Evolutionary conservation across 2,329 filamentous ascomycete genomes (phyloP), one percentile per base, ranked within the genome.

Genomic region (Curvularia lunata): DNA sequence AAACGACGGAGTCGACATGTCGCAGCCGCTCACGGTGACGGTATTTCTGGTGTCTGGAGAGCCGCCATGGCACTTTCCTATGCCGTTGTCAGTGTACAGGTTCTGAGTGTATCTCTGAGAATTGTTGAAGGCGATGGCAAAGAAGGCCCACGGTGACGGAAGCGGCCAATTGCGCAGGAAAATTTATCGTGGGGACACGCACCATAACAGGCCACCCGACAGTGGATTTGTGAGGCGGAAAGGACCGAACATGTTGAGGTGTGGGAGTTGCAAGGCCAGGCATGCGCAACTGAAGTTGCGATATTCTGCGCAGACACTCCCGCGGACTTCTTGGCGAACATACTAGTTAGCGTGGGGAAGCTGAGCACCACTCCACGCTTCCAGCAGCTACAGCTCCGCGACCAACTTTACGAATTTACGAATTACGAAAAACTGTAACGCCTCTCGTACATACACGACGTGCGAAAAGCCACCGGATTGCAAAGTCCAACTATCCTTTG

Each of bases 41-140:
- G 65, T 70, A 72, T 54, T 72, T 73, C 52, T 73, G 71, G 76
- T 91, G 92, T 67, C 86, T 84, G 58, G 95, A 99, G 74, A 99
- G 87, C 61, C 95, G 89, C 93, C 93, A 99, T 68, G 95, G 95
- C 71, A 90, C 92, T 87, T 99, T 99, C 95, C 91, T 88, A 69
- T 8, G 83, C 4, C 1, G 25, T 21, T 28, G 43, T 58, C 32
- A 59, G 52, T 27, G 34, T 23, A 5, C 2, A 25, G 13, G 27
- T 25, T 18, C 40, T 50, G 34, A 47, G 40, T 28, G 43, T 27
- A 54, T 63, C 68, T 56, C 63, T 59, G 10, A 21, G 5, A 30
- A 18, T 13, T 32, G 13, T 25, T 25, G 27, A n/a, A 10, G 18
- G 25, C 52, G 48, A 49, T 3, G 37, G 16, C 30, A 19, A 27